Evolutionary conservation across 495 filamentous ascomycete species (phyloP).

Genomic region (Glarea lozoyensis): DNA sequence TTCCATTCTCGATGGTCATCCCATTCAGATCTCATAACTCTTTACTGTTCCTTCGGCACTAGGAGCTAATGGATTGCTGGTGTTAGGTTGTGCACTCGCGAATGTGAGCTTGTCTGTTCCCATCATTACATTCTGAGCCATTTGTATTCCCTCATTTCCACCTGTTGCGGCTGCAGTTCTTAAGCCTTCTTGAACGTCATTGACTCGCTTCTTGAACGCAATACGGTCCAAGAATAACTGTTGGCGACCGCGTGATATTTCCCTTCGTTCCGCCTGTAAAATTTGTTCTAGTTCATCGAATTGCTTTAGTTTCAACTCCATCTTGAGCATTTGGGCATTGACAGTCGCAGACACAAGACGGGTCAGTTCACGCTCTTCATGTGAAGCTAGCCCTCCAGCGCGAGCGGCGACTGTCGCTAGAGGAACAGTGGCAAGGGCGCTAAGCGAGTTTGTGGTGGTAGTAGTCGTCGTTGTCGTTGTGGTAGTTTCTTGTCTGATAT

Average conservation of each 20-base stretch:
- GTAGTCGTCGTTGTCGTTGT: constrained; percentile 33
- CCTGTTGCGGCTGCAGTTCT: constrained; percentile 50
- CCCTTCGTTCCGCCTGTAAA: constrained; percentile 82
- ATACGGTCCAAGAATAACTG: constrained; percentile 89
- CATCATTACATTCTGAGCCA: constrained; percentile 39
- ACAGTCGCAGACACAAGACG: constrained; percentile 78
- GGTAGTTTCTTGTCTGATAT: constrained; percentile 33
- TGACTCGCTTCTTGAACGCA: constrained; percentile 77
- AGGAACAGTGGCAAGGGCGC: constrained; percentile 65
- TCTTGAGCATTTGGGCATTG: constrained; percentile 74
- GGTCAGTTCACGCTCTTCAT: constrained; percentile 94
- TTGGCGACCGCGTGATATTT: constrained; percentile 82
- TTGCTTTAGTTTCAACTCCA: constrained; percentile 78
- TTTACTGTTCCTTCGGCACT: constrained; percentile 46
- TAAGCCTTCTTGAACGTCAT: constrained; percentile 72
- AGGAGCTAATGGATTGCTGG: constrained; percentile 51
- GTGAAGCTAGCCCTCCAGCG: constrained; percentile 78
- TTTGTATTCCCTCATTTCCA: constrained; percentile 48
- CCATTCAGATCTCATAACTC: constrained; percentile 19
- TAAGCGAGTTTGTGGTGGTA: constrained; percentile 39
- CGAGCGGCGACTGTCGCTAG: constrained; percentile 79
- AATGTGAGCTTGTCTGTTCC: constrained; percentile 54
- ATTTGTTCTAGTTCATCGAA: constrained; percentile 94
- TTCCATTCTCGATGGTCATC: not conserved
- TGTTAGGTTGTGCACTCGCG: constrained; percentile 33